These are phyloP conservation scores for Handroanthus guayacan DNA, from an alignment of 257 asterid genomes.

Conservation along the genomic window DNA sequence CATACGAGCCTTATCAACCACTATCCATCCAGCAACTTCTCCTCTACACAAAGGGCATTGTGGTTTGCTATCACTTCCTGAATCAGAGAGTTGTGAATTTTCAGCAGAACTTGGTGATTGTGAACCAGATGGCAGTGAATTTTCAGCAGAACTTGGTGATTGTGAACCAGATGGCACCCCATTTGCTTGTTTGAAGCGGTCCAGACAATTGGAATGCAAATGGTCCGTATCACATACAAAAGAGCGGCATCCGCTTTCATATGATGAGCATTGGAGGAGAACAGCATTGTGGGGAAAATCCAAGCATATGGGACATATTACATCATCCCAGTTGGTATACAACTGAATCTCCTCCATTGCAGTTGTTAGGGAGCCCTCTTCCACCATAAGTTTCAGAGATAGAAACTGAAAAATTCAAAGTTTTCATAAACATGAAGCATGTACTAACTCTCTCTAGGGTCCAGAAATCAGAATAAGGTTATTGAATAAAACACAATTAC, in stretches of 20 bases:
- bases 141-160: slow-evolving; percentile 38
- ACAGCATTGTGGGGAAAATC: slow-evolving; percentile 85
- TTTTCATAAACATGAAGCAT: slow-evolving; percentile 35
- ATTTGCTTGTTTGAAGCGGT: slow-evolving; percentile 80
- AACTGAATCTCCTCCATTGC: slow-evolving; percentile 69
- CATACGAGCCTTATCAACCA: slow-evolving; percentile 65
- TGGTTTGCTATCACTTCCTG: slow-evolving; percentile 53
- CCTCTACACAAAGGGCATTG: slow-evolving; percentile 88
- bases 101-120: slow-evolving; percentile 48
- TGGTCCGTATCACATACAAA: slow-evolving; percentile 86
- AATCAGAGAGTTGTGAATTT: slow-evolving; percentile 33
- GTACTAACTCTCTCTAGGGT: not conserved
- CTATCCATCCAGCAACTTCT: slow-evolving; percentile 79
- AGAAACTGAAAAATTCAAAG: slow-evolving; percentile 38
- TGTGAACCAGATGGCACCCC: slow-evolving; percentile 49
- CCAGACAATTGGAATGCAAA: slow-evolving; percentile 78
- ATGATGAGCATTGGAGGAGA: slow-evolving; percentile 82
- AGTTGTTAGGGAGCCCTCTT: slow-evolving; percentile 37
- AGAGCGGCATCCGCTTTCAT: slow-evolving; percentile 75
- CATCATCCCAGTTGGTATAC: slow-evolving; percentile 69
- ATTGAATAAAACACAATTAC: not conserved
- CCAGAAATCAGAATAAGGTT: slow-evolving; percentile 15
- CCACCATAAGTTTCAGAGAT: slow-evolving; percentile 40
- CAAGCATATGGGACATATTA: slow-evolving; percentile 83
- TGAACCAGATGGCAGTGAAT: slow-evolving; percentile 41